Base-by-base conservation (phyloP, 163 green algal genomes). In the Scenedesmus sp. region DNA sequence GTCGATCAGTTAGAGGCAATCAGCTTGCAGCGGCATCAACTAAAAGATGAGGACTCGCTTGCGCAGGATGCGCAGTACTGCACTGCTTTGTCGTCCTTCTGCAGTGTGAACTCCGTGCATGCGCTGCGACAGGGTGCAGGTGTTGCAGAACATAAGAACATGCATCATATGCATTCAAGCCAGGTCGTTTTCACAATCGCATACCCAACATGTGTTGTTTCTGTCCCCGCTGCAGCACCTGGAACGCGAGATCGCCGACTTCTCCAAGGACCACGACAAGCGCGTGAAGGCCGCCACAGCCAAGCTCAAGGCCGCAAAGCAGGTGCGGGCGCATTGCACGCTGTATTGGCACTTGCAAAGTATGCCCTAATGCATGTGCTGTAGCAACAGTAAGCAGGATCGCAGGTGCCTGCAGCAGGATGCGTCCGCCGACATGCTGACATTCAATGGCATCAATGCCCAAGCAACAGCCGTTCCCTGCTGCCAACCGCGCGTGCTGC, bases 221-320 rank as follows among this genome's bases (percentile, higher is more conserved):
- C 15, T 77, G 73, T 66, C 18, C 46, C 54, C 54, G 10, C 46
- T 92, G 62, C 91, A 97, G 95, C 77, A 88, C 26, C 93, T 98
- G 86, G 92, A 97, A 86, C 84, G 82, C 4, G 92, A 97, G 84
- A 97, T 98, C 18, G 91, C 91, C 74, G 95, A 96, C 89, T 97
- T 98, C 93, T 92, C 87, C 15, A 94, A 95, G 90, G 95, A 97
- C 70, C 94, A 93, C 20, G 95, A 94, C 62, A 93, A 94, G 57
- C 95, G 92, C 67, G 88, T 97, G 79, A 96, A 96, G 83, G 93
- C 94, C 0, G 95, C 97, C 18, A 90, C 96, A 84, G 88, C 92
- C 12, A 96, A 97, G 94, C 82, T 97, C 18, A 96, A 96, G 87
- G 90, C 90, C 12, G 95, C 95, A 62, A 98, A 98, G 94, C 70